A percentile compares a stretch with the other conserved stretches of the same genome.
Evolutionary conservation across 805 yeast genomes (phyloP).

Genomic region (Starmerella bombicola): DNA sequence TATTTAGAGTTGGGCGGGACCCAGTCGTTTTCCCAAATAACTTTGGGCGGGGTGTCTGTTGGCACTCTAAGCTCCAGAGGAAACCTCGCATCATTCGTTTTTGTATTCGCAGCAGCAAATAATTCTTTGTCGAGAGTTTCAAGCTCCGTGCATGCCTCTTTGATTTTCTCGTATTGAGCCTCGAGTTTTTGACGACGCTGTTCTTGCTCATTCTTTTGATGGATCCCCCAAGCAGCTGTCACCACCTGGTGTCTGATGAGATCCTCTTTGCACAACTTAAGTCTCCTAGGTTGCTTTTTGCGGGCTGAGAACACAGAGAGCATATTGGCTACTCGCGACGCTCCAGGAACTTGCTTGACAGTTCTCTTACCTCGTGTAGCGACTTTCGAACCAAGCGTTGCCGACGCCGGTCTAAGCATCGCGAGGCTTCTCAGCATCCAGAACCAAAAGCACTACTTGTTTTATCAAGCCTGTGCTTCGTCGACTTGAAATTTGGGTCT

Average conservation of each 20-base stretch:
- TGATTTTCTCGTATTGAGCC: constrained; percentile 51
- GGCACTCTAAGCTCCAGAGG: constrained; percentile 81
- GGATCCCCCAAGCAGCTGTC: constrained; percentile 65
- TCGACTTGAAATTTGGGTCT: no score
- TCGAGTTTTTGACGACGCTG: constrained; percentile 30
- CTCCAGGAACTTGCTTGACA: constrained; percentile 36
- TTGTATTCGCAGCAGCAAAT: constrained; percentile 48
- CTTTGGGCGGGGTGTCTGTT: constrained; percentile 74
- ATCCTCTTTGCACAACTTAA: constrained; percentile 69
- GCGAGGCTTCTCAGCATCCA: constrained; percentile 4
- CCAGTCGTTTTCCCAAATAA: constrained; percentile 52
- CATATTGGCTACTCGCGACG: constrained; percentile 41
- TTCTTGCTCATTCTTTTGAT: constrained; percentile 41
- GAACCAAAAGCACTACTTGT: no score
- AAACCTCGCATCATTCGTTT: constrained; percentile 49
- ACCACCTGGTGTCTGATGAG: constrained; percentile 72
- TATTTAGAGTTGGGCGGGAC: constrained; percentile 6
- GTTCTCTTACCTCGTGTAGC: constrained; percentile 38
- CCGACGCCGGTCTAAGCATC: constrained; percentile 1
- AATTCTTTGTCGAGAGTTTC: constrained; percentile 35
- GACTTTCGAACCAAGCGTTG: constrained; percentile 7
- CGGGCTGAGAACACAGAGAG: constrained; percentile 76
- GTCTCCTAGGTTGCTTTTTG: constrained; percentile 73
- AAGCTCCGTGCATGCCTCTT: constrained; percentile 63
- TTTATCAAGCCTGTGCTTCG: no score